Base-by-base conservation (phyloP, 2,329 filamentous ascomycete species). In the Exophiala sideris region DNA sequence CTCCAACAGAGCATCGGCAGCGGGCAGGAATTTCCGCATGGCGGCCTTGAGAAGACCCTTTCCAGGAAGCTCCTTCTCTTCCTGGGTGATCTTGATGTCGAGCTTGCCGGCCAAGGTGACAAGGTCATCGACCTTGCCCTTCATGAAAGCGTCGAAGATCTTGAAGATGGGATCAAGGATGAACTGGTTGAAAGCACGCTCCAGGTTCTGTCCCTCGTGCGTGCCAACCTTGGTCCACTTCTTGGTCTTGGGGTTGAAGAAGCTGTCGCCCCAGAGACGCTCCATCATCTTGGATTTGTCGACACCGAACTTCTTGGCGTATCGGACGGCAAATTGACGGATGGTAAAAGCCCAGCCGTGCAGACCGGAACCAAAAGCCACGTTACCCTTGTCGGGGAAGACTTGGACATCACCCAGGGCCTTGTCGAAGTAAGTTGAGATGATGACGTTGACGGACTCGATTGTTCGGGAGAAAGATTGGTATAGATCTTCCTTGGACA, bases 231-330 rank as follows among this genome's bases (percentile, higher is more conserved):
- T 97, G 77, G 91, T 92, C 94, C 94, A 99, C 87, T 99, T 99
- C 90, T 97, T 99, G 83, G 94, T 99, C 80, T 89, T 84, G 68
- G 94, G 89, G 85, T 99, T 97, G 89, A 99, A 99, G 86, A 84
- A 99, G 85, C 91, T 96, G 86, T 99, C 94, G 67, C 94, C 94
- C 94, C 94, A 99, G 67, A 99, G 90, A 87, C 94, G 91, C 83
- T 96, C 90, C 89, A 97, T 96, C 94, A 99, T 96, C 90, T 97
- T 97, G 82, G 86, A 88, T 78, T 91, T 91, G 86, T 99, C 92
- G 69, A 99, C 94, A 88, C 94, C 94, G 71, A 99, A 99, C 82
- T 99, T 99, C 91, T 97, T 97, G 79, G 92, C 88, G 77, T 99
- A 99, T 71, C 87, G 86, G 73, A 84, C 77, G 68, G 94, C 94